Evolutionary conservation across 2,329 filamentous ascomycete species (phyloP), one percentile per base, ranked within the genome.

Genomic region (Pestalotiopsis sp.): DNA sequence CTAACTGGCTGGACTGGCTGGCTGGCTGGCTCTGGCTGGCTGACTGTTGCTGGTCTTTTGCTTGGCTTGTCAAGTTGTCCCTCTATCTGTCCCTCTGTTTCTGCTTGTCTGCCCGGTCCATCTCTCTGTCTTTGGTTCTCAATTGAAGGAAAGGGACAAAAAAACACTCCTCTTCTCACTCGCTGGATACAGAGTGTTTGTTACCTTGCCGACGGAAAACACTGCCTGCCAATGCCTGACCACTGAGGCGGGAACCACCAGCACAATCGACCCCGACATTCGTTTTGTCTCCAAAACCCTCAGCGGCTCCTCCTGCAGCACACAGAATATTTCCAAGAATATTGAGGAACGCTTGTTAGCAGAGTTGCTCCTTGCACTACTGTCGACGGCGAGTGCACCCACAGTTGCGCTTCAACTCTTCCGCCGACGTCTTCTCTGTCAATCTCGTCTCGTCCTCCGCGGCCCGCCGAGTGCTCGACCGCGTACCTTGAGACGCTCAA

Each of bases 241-340:
- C 17, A 52, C 17, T 52, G n/a, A 52, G 45, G 45, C 45, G 45
- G 45, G 45, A 52, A 52, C 17, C 45, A 52, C 20, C 45, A 17
- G 20, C 17, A 52, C 45, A 52, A 52, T 20, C 17, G 23, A 23
- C 31, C 25, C 52, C 17, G 64, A 66, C 64, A 57, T 27, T 66
- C 45, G 52, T 66, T 64, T 64, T 52, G 45, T 52, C 45, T 52
- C 45, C 45, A 52, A 52, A 52, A 17, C 45, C 45, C 20, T 20
- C 20, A 17, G 45, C 45, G 17, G 45, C 45, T 52, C 45, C 45
- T 52, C 45, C 45, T 52, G 45, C 45, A 52, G 45, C 45, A 52
- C 45, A 52, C 45, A 52, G 45, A 52, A 52, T 20, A 52, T n/a
- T 20, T 9, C 45, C 20, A 52, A 23, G 45, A 52, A 52, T 20